phyloP scores from a whole-genome alignment of 768 basidiomycete genomes.

The Auriscalpium vulgare region DNA sequence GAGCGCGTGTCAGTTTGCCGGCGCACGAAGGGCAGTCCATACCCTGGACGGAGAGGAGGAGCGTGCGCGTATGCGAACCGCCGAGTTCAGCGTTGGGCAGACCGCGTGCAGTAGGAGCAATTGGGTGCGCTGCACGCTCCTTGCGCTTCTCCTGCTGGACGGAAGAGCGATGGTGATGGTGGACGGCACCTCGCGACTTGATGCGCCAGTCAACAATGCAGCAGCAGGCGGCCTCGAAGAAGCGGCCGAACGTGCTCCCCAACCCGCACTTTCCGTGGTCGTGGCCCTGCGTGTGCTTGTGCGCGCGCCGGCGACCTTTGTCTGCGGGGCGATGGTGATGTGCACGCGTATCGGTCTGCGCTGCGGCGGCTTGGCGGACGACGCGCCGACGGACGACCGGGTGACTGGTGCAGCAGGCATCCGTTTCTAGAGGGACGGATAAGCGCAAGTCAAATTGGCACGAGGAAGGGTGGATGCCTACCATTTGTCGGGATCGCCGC shows the following conservation, averaged over 20 bases:
- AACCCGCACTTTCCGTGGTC: background rate
- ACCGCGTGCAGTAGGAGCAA: background rate
- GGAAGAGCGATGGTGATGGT: background rate
- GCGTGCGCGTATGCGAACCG: background rate
- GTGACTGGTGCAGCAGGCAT: background rate
- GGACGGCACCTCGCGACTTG: background rate
- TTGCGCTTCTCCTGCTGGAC: background rate
- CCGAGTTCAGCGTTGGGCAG: background rate
- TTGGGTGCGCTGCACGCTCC: background rate
- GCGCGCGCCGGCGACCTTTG: background rate
- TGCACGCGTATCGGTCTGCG: background rate
- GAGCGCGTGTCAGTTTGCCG: slow-evolving; percentile 1
- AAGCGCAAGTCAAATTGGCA: background rate
- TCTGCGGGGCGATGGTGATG: background rate
- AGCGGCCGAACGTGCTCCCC: slow-evolving; percentile 2
- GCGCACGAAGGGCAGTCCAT: slow-evolving; percentile 13
- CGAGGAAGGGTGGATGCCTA: background rate
- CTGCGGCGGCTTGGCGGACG: background rate
- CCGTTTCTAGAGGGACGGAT: background rate
- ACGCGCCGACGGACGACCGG: background rate
- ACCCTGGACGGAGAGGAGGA: slow-evolving; percentile 5
- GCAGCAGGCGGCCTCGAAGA: slow-evolving; percentile 9
- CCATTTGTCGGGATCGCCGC: background rate
- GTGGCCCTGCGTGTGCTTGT: background rate
- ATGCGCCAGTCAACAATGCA: slow-evolving; percentile 8